Percentiles rank a stretch among this genome's conserved stretches.
These are phyloP conservation scores for Aspergillus sparsus DNA, from an alignment of 495 filamentous ascomycete genomes.

Conservation along the genomic window DNA sequence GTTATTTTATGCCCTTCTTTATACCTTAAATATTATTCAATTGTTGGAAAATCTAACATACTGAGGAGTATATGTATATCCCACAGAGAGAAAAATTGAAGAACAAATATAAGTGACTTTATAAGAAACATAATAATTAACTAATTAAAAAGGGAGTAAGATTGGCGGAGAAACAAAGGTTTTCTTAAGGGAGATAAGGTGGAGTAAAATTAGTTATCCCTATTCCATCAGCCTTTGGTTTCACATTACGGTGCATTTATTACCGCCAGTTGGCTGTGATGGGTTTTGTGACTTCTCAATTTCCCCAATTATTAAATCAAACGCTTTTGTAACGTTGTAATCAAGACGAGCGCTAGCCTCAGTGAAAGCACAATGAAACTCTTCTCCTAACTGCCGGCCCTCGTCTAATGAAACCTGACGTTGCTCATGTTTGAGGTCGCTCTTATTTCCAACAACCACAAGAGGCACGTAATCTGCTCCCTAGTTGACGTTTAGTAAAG, in stretches of 20 bases:
- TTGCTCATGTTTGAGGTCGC: conserved; percentile 87
- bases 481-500: conserved; percentile 43
- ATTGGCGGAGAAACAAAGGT: not conserved
- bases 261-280: conserved; percentile 71
- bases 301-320: conserved; percentile 91
- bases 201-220: not conserved
- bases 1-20: too few species aligned
- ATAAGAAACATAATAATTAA: too few species aligned
- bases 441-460: conserved; percentile 96
- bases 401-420: conserved; percentile 86
- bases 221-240: not conserved
- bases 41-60: too few species aligned
- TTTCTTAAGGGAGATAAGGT: not conserved
- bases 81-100: too few species aligned
- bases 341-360: conserved; percentile 93
- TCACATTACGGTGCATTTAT: conserved; percentile 86
- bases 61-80: too few species aligned
- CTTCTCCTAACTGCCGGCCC: conserved; percentile 74
- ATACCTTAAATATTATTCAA: too few species aligned
- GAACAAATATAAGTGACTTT: too few species aligned
- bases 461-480: conserved; percentile 90
- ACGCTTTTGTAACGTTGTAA: conserved; percentile 89
- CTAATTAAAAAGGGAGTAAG: too few species aligned
- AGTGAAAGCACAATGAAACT: conserved; percentile 90
- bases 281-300: conserved; percentile 96